These are phyloP conservation scores for Naegleria fowleri DNA, from an alignment of 208 protist species.

Conservation along the genomic window DNA sequence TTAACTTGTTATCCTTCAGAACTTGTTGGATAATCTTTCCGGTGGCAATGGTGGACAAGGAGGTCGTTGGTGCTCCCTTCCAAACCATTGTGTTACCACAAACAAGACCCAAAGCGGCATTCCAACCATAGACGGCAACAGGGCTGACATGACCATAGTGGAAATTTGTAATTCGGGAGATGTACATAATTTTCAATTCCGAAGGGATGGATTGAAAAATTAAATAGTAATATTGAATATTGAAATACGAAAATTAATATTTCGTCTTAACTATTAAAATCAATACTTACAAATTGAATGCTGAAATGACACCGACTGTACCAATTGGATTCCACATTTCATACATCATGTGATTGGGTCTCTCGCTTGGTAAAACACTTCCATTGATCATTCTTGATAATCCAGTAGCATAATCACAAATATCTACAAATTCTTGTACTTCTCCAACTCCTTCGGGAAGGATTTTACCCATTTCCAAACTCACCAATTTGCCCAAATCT, in stretches of 20 bases:
- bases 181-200: no score
- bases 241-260: no score
- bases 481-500: slow-evolving; percentile 51
- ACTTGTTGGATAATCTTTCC: slow-evolving; percentile 55
- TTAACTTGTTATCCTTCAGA: slow-evolving; percentile 49
- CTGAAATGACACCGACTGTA: slow-evolving; percentile 60
- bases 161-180: no score
- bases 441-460: slow-evolving; percentile 57
- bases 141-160: slow-evolving; percentile 37
- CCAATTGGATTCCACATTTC: slow-evolving; percentile 68
- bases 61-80: slow-evolving; percentile 56
- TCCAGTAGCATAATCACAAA: slow-evolving; percentile 66
- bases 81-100: slow-evolving; percentile 58
- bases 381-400: slow-evolving; percentile 51
- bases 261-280: no score
- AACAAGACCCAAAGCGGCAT: slow-evolving; percentile 53
- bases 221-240: no score
- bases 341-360: slow-evolving; percentile 51
- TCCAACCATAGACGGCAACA: slow-evolving; percentile 63
- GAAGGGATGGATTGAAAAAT: no score
- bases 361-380: slow-evolving; percentile 52
- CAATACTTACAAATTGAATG: slow-evolving; percentile 59
- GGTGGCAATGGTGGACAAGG: slow-evolving; percentile 51
- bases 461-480: slow-evolving; percentile 72
- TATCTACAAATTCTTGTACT: slow-evolving; percentile 70